Percentiles rank a stretch among this genome's conserved stretches.
phyloP scores from a whole-genome alignment of 2,329 filamentous ascomycete species.

The Beauveria sp. region DNA sequence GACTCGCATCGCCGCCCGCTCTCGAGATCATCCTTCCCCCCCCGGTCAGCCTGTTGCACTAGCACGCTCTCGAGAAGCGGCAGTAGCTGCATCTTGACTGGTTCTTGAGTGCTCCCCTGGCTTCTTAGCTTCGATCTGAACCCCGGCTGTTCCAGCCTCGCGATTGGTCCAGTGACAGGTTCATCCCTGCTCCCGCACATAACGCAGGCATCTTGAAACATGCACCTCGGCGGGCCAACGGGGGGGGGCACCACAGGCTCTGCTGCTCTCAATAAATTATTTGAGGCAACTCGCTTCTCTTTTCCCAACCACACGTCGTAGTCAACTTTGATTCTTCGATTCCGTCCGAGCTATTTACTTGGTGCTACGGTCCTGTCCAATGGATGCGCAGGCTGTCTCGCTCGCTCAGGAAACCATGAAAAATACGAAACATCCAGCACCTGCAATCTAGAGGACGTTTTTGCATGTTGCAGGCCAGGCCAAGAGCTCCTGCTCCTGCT shows the following conservation, averaged over 20 bases:
- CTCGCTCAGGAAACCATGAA: not conserved
- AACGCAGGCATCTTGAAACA: constrained; percentile 1
- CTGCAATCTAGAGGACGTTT: no score
- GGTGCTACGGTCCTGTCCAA: not conserved
- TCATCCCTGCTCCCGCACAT: not conserved
- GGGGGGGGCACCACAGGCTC: no score
- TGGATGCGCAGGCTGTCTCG: not conserved
- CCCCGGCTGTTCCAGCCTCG: not conserved
- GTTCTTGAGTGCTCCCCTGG: constrained; percentile 1
- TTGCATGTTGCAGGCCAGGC: no score
- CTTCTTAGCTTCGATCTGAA: constrained; percentile 4
- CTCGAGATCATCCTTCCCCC: not conserved
- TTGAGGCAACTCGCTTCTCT: no score
- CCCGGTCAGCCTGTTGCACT: not conserved
- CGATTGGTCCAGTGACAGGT: not conserved
- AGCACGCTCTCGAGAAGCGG: not conserved
- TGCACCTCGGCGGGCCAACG: not conserved
- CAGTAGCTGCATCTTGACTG: constrained; percentile 8
- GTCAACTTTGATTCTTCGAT: no score
- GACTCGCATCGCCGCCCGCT: not conserved
- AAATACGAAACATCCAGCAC: no score
- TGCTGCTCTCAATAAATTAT: no score
- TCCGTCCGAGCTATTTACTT: not conserved
- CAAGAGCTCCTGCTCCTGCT: not conserved
- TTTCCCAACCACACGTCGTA: no score